Percentiles rank a stretch among this genome's conserved stretches.
Conservation (phyloP, 2,329 filamentous ascomycete species). For the Ophiocordyceps sinensis region DNA sequence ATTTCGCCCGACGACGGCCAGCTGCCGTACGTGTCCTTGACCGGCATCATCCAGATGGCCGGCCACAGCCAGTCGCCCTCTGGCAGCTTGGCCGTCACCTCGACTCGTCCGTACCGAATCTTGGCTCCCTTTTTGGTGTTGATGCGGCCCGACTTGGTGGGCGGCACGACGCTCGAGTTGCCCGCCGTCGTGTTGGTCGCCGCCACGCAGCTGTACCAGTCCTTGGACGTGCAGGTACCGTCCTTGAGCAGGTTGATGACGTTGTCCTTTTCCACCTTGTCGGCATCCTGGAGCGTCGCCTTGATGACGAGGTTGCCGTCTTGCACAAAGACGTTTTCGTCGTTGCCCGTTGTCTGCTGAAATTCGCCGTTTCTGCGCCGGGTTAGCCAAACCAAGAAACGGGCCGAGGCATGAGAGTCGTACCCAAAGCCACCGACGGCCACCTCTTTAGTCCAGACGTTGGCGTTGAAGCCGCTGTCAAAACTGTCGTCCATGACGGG, state of each 20-base stretch:
- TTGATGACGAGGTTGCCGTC: slow-evolving; percentile 59
- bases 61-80: slow-evolving; percentile 80
- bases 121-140: slow-evolving; percentile 55
- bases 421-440: slow-evolving; percentile 66
- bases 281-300: slow-evolving; percentile 59
- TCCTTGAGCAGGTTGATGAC: slow-evolving; percentile 52
- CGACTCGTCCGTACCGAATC: slow-evolving; percentile 70
- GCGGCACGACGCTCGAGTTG: slow-evolving; percentile 63
- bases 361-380: slow-evolving; percentile 62
- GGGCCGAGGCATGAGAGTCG: slow-evolving; percentile 16
- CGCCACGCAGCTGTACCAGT: slow-evolving; percentile 45
- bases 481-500: slow-evolving; percentile 54
- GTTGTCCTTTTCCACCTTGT: slow-evolving; percentile 49
- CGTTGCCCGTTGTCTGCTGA: slow-evolving; percentile 54
- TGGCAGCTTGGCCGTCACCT: slow-evolving; percentile 65
- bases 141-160: slow-evolving; percentile 64
- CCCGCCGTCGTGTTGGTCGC: slow-evolving; percentile 55
- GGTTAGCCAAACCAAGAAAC: too few relatives aligned
- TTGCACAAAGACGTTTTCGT: slow-evolving; percentile 62
- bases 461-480: slow-evolving; percentile 37
- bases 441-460: slow-evolving; percentile 61
- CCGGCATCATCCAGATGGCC: slow-evolving; percentile 82
- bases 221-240: slow-evolving; percentile 51
- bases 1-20: slow-evolving; percentile 78
- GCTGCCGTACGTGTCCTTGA: slow-evolving; percentile 52